Evolutionary conservation across 768 basidiomycete species (phyloP).

Genomic region (Lentinula boryana): DNA sequence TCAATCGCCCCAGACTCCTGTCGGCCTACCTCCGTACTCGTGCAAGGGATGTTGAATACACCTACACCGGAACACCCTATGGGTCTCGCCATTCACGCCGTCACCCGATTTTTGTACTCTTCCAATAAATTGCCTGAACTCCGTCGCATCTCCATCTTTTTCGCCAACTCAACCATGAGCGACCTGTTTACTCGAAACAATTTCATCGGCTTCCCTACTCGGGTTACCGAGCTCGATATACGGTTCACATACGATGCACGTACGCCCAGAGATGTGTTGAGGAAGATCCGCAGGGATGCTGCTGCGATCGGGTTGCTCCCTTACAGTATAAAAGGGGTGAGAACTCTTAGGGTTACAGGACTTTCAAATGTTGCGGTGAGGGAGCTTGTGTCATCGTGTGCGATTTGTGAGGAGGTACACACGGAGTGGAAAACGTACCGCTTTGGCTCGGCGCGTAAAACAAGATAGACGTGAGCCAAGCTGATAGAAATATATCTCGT

Average conservation of each 20-base stretch:
- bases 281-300: background rate
- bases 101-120: background rate
- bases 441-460: no score
- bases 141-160: background rate
- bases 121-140: background rate
- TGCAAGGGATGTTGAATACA: background rate
- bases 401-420: background rate
- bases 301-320: background rate
- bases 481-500: no score
- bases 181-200: slow-evolving; percentile 1
- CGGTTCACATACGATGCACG: background rate
- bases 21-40: background rate
- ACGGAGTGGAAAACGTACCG: background rate
- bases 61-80: background rate
- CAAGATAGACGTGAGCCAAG: no score
- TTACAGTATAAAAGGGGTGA: background rate
- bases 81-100: background rate
- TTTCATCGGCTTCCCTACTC: background rate
- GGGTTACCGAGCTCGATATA: slow-evolving; percentile 2
- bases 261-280: background rate
- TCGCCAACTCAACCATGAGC: background rate
- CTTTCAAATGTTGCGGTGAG: background rate
- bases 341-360: background rate
- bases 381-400: background rate
- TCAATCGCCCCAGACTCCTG: background rate